These are phyloP conservation scores for Aspergillus texensis DNA, from an alignment of 2,329 filamentous ascomycete species.

Conservation along the genomic window DNA sequence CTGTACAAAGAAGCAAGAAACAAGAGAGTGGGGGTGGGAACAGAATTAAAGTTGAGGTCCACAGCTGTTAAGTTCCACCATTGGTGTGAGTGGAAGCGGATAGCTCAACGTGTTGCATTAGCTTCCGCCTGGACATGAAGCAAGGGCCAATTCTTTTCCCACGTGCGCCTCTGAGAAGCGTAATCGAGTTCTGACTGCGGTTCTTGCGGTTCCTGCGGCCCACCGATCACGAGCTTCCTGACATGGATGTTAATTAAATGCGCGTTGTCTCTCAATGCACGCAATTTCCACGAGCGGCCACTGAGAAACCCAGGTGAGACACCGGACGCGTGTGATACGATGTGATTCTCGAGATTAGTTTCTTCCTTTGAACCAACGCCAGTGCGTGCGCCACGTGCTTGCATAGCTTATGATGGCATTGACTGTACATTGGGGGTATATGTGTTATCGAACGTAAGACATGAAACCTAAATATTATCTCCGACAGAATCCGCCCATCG, in stretches of 20 bases:
- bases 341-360: background rate
- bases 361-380: background rate
- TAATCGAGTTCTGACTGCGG: background rate
- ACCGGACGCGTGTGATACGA: background rate
- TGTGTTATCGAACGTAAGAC: background rate
- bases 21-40: background rate
- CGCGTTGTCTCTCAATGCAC: background rate
- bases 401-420: background rate
- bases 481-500: background rate
- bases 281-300: background rate
- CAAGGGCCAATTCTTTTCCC: constrained; percentile 19
- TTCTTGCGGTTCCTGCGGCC: background rate
- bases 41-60: constrained; percentile 6
- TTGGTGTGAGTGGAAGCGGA: background rate
- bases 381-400: background rate
- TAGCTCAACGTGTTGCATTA: constrained; percentile 8
- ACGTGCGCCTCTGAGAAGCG: constrained; percentile 13
- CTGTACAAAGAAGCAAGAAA: too few species aligned
- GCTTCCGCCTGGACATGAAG: constrained; percentile 6
- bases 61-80: background rate
- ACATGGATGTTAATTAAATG: background rate
- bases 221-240: background rate
- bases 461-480: background rate
- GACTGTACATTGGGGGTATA: background rate
- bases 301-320: background rate